Evolutionary conservation across 495 filamentous ascomycete species (phyloP).

Genomic region (Jackrogersella multiformis): DNA sequence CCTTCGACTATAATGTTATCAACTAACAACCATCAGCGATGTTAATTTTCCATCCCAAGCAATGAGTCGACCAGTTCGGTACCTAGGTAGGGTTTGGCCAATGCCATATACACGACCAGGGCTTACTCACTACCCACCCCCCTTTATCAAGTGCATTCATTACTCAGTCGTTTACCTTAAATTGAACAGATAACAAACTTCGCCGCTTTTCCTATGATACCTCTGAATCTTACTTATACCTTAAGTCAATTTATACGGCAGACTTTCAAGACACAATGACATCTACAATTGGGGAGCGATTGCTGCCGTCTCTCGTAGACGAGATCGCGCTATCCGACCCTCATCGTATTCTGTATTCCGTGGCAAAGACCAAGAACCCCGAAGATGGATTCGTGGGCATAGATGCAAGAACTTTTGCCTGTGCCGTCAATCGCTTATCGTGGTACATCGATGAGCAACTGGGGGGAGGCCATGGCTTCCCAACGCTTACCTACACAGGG

Average conservation of each 20-base stretch:
- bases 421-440: not conserved
- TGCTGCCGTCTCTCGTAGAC: not conserved
- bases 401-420: not conserved
- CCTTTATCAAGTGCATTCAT: no score
- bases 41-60: no score
- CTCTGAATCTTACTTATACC: not conserved
- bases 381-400: not conserved
- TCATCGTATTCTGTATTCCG: not conserved
- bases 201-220: not conserved
- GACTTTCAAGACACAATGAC: not conserved
- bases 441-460: not conserved
- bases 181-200: not conserved
- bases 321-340: not conserved
- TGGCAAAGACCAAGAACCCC: not conserved
- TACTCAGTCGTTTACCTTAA: no score
- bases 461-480: not conserved
- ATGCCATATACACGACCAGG: no score
- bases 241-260: not conserved
- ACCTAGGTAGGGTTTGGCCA: no score
- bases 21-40: no score
- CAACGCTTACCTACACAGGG: not conserved
- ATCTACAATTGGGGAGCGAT: not conserved
- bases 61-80: no score
- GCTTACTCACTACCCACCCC: no score
- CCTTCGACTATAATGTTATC: no score